Evolutionary conservation across 2,329 filamentous ascomycete species (phyloP).

Genomic region (Neophaeococcomyces mojaviensis): DNA sequence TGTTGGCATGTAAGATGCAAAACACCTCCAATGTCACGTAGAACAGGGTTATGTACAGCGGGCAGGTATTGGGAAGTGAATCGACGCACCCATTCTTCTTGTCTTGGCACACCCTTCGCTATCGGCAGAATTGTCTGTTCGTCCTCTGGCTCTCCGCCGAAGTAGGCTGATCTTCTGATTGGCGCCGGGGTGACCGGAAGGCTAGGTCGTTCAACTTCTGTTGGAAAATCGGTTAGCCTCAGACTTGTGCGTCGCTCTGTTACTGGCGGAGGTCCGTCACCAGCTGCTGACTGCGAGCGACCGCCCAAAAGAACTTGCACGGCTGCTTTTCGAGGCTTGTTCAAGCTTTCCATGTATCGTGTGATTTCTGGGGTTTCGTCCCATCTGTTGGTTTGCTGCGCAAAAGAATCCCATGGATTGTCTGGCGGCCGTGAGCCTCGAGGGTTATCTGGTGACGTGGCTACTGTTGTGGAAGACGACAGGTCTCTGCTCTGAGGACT

Average conservation of each 20-base stretch:
- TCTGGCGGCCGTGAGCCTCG: conserved; percentile 43
- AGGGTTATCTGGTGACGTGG: conserved; percentile 9
- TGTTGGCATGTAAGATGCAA: conserved; percentile 26
- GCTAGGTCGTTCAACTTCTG: conserved; percentile 72
- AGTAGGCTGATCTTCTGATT: conserved; percentile 60
- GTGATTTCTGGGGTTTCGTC: conserved; percentile 85
- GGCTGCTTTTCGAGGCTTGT: conserved; percentile 50
- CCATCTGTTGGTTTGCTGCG: conserved; percentile 76
- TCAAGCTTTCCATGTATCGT: conserved; percentile 71
- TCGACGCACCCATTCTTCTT: conserved; percentile 88
- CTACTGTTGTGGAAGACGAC: too few species aligned
- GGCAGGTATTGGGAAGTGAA: conserved; percentile 26
- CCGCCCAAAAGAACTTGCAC: conserved; percentile 33
- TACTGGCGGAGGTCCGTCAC: conserved; percentile 20
- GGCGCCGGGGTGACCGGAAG: conserved; percentile 86
- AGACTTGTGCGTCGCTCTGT: conserved; percentile 46
- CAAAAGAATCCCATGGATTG: conserved; percentile 54
- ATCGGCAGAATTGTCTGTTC: conserved; percentile 56
- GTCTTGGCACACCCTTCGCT: conserved; percentile 76
- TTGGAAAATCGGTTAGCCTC: conserved; percentile 81
- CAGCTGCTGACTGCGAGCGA: conserved; percentile 16
- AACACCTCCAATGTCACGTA: conserved; percentile 22
- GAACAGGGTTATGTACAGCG: conserved; percentile 6
- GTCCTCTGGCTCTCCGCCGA: conserved; percentile 48
- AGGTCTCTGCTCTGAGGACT: background rate